Conservation (phyloP, 169 alveolate species). For the Plasmodium reichenowi region DNA sequence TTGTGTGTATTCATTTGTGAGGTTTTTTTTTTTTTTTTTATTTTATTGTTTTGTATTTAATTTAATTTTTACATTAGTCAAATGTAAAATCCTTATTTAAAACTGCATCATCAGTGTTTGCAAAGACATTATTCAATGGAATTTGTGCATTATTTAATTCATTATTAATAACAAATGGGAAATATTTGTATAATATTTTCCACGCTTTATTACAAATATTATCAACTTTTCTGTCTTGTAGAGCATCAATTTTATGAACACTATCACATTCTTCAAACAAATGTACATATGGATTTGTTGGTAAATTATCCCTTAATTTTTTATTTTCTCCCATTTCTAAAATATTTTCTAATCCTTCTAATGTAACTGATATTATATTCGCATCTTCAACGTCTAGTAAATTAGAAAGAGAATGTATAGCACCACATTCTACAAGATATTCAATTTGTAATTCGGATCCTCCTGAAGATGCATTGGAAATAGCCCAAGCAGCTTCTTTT, state of each 20-base stretch:
- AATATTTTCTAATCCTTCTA: constrained; percentile 94
- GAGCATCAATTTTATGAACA: constrained; percentile 80
- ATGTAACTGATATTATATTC: constrained; percentile 92
- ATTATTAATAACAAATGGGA: constrained; percentile 82
- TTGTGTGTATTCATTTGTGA: neutral
- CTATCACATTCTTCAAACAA: constrained; percentile 89
- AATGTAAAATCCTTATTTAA: constrained; percentile 70
- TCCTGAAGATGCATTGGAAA: constrained; percentile 96
- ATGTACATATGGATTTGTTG: constrained; percentile 89
- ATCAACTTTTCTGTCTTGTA: constrained; percentile 85
- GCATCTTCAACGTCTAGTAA: constrained; percentile 92
- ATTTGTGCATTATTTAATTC: constrained; percentile 75
- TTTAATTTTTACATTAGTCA: constrained; percentile 9
- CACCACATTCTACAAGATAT: constrained; percentile 92
- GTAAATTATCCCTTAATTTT: constrained; percentile 84
- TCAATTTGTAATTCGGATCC: constrained; percentile 92
- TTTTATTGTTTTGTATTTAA: neutral
- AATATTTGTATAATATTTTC: constrained; percentile 82
- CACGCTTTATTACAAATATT: constrained; percentile 83
- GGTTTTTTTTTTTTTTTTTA: neutral
- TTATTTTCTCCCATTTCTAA: constrained; percentile 91
- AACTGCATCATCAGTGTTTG: constrained; percentile 67
- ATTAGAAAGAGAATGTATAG: constrained; percentile 91
- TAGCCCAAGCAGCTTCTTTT: constrained; percentile 99
- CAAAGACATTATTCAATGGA: constrained; percentile 57